Conservation (phyloP, 331 rosid genomes). For the Quercus lobata region DNA sequence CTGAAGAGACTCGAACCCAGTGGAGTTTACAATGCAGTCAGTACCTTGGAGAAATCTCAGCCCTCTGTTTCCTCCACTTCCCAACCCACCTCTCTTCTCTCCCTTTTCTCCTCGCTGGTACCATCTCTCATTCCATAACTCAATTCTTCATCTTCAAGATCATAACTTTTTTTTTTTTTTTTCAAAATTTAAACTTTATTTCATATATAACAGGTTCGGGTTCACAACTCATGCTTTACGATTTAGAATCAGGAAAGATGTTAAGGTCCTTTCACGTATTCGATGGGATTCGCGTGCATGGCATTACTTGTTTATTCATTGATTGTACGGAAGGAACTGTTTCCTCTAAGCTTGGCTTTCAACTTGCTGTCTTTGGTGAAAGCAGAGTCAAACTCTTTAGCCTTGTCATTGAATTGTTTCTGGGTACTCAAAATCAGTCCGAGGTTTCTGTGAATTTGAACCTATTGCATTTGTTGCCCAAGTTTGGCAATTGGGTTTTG, state of each 20-base stretch:
- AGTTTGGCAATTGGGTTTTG: constrained; percentile 74
- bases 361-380: constrained; percentile 72
- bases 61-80: constrained; percentile 71
- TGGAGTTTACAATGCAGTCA: constrained; percentile 61
- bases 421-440: neutral
- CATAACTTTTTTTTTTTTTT: neutral
- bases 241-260: constrained; percentile 47
- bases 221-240: constrained; percentile 58
- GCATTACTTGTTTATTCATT: constrained; percentile 31
- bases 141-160: neutral
- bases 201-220: constrained; percentile 56
- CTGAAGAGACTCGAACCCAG: constrained; percentile 15
- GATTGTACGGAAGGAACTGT: neutral
- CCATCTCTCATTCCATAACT: neutral
- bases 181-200: neutral
- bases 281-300: constrained; percentile 93
- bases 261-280: constrained; percentile 51
- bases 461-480: constrained; percentile 52
- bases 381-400: constrained; percentile 61
- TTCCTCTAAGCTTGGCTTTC: constrained; percentile 12
- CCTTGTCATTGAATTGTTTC: constrained; percentile 28
- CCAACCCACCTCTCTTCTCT: constrained; percentile 52
- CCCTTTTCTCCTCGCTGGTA: constrained; percentile 76
- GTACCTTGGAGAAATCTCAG: constrained; percentile 90
- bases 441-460: constrained; percentile 25